Percentiles rank a stretch among this genome's conserved stretches.
Evolutionary conservation across 2,329 filamentous ascomycete species (phyloP).

Genomic region (Penicillium sp.): DNA sequence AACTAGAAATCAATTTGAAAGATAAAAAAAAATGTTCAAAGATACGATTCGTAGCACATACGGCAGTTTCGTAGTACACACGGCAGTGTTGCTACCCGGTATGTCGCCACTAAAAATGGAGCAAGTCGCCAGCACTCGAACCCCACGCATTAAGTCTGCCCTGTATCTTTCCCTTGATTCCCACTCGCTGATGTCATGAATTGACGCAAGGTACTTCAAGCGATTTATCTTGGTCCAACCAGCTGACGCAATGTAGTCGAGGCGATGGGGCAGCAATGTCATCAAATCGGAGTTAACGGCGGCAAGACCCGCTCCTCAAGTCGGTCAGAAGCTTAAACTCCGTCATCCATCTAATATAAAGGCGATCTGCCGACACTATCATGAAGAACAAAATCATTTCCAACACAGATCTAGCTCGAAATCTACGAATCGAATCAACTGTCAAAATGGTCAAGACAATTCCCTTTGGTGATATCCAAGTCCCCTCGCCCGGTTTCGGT

Average conservation of each 20-base stretch:
- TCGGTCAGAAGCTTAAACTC: background rate
- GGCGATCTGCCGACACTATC: background rate
- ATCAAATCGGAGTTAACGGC: conserved; percentile 2
- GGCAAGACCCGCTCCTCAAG: background rate
- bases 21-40: too few species aligned
- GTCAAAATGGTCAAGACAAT: conserved; percentile 48
- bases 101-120: too few species aligned
- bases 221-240: background rate
- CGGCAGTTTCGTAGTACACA: too few species aligned
- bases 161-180: background rate
- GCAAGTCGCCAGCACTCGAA: background rate
- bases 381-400: too few species aligned
- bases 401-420: too few species aligned
- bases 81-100: too few species aligned
- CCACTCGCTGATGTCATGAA: background rate
- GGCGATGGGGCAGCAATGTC: background rate
- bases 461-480: conserved; percentile 44
- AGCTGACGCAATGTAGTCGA: background rate
- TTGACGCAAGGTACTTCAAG: background rate
- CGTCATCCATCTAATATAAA: background rate
- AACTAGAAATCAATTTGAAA: too few species aligned
- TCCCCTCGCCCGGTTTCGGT: conserved; percentile 53
- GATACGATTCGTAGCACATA: too few species aligned
- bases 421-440: background rate
- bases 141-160: background rate